These are phyloP conservation scores for Vigna trinervia DNA, from an alignment of 306 rosid species.

Conservation along the genomic window DNA sequence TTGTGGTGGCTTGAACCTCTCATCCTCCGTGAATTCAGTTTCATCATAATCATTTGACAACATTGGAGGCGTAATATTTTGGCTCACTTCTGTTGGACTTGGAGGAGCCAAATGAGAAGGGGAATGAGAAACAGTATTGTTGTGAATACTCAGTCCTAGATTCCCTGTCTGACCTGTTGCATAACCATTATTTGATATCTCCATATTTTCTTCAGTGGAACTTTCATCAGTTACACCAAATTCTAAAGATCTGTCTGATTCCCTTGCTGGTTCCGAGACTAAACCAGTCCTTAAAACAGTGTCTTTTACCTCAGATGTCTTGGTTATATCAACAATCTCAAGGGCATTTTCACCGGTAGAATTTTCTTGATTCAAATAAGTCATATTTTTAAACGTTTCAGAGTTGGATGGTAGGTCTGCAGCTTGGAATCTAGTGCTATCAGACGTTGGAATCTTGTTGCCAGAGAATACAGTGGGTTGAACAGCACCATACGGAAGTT, in stretches of 20 bases:
- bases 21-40: conserved; percentile 31
- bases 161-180: conserved; percentile 35
- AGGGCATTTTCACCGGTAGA: conserved; percentile 33
- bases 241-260: conserved; percentile 44
- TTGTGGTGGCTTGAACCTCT: conserved; percentile 50
- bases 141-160: conserved; percentile 40
- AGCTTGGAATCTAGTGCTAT: conserved; percentile 41
- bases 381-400: conserved; percentile 27
- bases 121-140: conserved; percentile 43
- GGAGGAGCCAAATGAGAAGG: conserved; percentile 41
- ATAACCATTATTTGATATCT: conserved; percentile 43
- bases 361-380: conserved; percentile 47
- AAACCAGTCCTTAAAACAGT: conserved; percentile 29
- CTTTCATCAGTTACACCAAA: conserved; percentile 48
- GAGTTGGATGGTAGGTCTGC: conserved; percentile 43
- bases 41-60: conserved; percentile 39
- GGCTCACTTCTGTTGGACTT: conserved; percentile 39
- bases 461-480: conserved; percentile 47
- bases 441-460: conserved; percentile 39
- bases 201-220: conserved; percentile 28
- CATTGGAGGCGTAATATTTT: conserved; percentile 37
- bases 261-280: conserved; percentile 36
- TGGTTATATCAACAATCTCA: conserved; percentile 41
- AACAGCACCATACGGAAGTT: conserved; percentile 55
- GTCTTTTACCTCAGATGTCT: conserved; percentile 41